Base-by-base conservation (phyloP, 441 rosid species). In the Aleurites moluccanus region DNA sequence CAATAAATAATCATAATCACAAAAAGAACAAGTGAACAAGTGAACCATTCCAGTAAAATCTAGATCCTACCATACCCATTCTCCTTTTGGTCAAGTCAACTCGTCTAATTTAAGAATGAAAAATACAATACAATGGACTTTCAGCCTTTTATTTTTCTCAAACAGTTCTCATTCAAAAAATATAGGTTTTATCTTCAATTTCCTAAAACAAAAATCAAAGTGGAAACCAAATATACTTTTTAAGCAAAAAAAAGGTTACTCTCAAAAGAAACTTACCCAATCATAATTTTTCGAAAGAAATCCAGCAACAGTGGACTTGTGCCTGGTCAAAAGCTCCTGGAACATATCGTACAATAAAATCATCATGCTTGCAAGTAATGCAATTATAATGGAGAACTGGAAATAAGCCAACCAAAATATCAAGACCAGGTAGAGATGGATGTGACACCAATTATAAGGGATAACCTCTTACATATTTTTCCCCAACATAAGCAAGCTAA, bases 301-400 rank as follows among this genome's bases (percentile, higher is more conserved):
- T 74, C 89, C 98, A 27, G 98, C 94, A 42, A 96, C 99, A 10
- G 99, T 96, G 70, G 99, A 91, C 81, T 96, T 96, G 79, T 96
- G 99, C 89, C 99, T 90, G 56, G 96, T 92, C 78, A 96, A 53
- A 25, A 96, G 88, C 79, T 96, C 99, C 99, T 96, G 86, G 70
- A 83, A 77, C 55, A 73, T 67, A 57, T 78, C 40, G 20, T 3
- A 10, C 20, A 72, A 16, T 25, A 20, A 61, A 38, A 18, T 55
- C 52, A 38, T 13, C 38, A 42, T 72, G 66, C 67, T 44, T 42
- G 7, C 44, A 60, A 42, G 20, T 25, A 28, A n/a, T 44, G 49
- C 25, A 72, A 44, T 44, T 45, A 27, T 45, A 60, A 55, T 20
- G 4, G 7, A 1, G 33, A 72, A 27, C 27, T 42, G 4, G 62